Base-by-base conservation (phyloP, 495 filamentous ascomycete genomes). In the Cercophora samala region DNA sequence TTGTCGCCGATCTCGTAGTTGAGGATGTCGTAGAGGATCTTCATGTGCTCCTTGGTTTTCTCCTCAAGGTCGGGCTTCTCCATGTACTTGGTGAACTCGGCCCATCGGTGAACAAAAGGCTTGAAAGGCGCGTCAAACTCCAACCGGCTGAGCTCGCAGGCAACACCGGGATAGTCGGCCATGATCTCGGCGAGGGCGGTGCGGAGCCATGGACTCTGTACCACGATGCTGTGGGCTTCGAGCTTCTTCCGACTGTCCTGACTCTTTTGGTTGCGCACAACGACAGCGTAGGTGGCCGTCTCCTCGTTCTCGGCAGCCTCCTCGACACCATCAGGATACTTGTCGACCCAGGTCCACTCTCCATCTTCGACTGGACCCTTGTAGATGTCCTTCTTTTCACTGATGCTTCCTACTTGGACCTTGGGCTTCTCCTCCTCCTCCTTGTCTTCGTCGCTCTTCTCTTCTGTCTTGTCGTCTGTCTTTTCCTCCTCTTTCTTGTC, bases 71-170 rank as follows among this genome's bases (percentile, higher is more conserved):
- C 82, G 6, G 82, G 76, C 9, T 83, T 71, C 24, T 73, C 68
- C 52, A 83, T 75, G 53, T 83, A 82, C 17, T 77, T 64, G 19
- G 75, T 65, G 55, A 92, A 80, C 37, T 82, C 76, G 4, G 79
- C 70, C 89, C 89, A 92, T 23, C 89, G 82, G 75, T 91, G 86
- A 51, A 91, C 84, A 51, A 91, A 84, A 0, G 86, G 85, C 72
- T 85, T 75, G 73, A 91, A 91, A 0, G 86, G 86, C 0, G 79
- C 79, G 19, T 74, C 74, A 70, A 91, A 89, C 58, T 86, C 83
- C 4, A 91, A 77, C 0, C 84, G 82, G 60, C 85, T 77, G 15
- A 91, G 74, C 18, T 79, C 83, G 42, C 85, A 81, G 0, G 88
- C 88, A 17, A 91, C 81, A 22, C 89, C 87, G 3, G 87, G 86